Percentiles rank a stretch among this genome's conserved stretches.
These are phyloP conservation scores for Penicillium bialowiezense DNA, from an alignment of 495 filamentous ascomycete genomes.

Conservation along the genomic window DNA sequence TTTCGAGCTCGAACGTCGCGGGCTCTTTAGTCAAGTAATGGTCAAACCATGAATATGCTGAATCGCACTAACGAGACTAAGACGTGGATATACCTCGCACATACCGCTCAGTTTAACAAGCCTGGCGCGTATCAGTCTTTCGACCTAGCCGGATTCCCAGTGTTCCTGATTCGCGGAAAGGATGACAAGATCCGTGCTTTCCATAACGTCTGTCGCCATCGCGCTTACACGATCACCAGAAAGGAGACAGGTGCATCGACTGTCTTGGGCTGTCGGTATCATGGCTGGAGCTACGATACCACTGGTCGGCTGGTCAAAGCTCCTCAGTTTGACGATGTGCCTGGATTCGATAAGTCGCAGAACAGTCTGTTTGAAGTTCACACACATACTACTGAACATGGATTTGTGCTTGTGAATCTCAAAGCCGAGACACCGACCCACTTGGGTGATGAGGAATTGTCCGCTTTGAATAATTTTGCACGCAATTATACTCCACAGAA, in stretches of 20 bases:
- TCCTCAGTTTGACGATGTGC: constrained; percentile 53
- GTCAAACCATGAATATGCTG: neutral
- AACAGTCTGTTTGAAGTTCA: constrained; percentile 51
- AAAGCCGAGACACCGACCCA: constrained; percentile 20
- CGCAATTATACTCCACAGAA: constrained; percentile 4
- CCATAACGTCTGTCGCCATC: constrained; percentile 59
- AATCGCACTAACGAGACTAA: constrained; percentile 5
- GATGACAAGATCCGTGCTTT: constrained; percentile 51
- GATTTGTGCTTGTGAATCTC: constrained; percentile 45
- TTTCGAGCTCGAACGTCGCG: constrained; percentile 51
- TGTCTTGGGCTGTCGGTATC: constrained; percentile 57
- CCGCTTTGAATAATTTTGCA: constrained; percentile 11
- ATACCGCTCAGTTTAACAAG: constrained; percentile 42
- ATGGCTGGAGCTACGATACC: constrained; percentile 61
- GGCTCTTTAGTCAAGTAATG: constrained; percentile 49
- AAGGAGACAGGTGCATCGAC: constrained; percentile 47
- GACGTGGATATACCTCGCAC: constrained; percentile 50
- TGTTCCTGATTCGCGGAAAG: constrained; percentile 49
- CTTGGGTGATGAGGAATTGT: constrained; percentile 7
- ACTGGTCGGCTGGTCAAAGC: constrained; percentile 57
- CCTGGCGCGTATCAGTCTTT: constrained; percentile 50
- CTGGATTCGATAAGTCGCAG: constrained; percentile 52
- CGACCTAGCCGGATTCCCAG: constrained; percentile 46
- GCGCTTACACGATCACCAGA: constrained; percentile 54
- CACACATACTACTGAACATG: constrained; percentile 22